Evolutionary conservation across 177 flowering plant genomes (phyloP).

Genomic region (Telopea speciosissima): DNA sequence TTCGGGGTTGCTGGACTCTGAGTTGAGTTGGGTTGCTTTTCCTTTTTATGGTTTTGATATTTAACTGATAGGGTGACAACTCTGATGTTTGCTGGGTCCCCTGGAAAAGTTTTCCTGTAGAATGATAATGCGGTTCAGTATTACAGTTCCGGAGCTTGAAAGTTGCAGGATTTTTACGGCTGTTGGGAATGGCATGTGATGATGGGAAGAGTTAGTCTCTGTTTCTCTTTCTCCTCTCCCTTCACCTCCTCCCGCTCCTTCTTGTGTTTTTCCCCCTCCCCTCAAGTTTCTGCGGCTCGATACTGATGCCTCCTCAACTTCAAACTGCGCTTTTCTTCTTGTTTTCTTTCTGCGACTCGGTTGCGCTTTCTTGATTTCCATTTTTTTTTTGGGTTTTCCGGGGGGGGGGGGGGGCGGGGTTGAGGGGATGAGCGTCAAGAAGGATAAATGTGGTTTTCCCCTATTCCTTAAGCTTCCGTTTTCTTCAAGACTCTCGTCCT

Average conservation of each 20-base stretch:
- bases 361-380: background rate
- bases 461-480: too few relatives aligned
- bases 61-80: too few relatives aligned
- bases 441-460: background rate
- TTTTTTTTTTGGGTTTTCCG: too few relatives aligned
- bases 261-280: slow-evolving; percentile 1
- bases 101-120: background rate
- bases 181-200: background rate
- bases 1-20: background rate
- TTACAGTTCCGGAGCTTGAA: background rate
- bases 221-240: background rate
- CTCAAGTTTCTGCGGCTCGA: background rate
- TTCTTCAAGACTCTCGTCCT: too few relatives aligned
- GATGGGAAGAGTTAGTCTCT: background rate
- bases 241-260: background rate
- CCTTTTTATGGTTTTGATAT: background rate
- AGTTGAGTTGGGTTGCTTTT: background rate
- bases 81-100: background rate
- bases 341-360: background rate
- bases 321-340: background rate
- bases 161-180: background rate
- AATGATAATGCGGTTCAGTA: slow-evolving; percentile 1
- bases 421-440: too few relatives aligned
- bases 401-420: too few relatives aligned
- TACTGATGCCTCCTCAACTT: background rate